Percentiles rank a stretch among this genome's conserved stretches.
These are phyloP conservation scores for Pichia gijzeniarum DNA, from an alignment of 805 yeast species.

Conservation along the genomic window DNA sequence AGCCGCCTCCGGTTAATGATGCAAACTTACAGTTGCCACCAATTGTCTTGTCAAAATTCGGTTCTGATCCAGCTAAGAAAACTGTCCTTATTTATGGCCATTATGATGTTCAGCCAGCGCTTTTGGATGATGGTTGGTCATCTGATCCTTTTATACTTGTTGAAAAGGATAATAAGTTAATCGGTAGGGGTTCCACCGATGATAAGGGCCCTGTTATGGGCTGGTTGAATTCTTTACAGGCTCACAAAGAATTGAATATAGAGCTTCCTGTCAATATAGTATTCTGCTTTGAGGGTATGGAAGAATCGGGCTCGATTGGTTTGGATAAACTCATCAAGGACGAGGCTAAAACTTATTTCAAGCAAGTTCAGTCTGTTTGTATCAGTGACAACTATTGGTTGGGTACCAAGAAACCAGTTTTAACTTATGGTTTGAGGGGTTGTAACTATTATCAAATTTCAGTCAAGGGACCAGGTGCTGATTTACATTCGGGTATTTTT, in stretches of 20 bases:
- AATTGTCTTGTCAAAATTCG: conserved; percentile 84
- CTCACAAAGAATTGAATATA: conserved; percentile 76
- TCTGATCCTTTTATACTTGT: conserved; percentile 82
- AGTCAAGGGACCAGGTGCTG: conserved; percentile 91
- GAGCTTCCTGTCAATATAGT: conserved; percentile 92
- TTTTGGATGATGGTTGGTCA: conserved; percentile 88
- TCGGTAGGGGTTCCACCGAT: conserved; percentile 94
- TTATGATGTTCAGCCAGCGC: conserved; percentile 98
- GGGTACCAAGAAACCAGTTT: conserved; percentile 93
- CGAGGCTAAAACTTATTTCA: conserved; percentile 78
- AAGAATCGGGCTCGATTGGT: conserved; percentile 93
- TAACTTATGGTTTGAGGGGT: conserved; percentile 97
- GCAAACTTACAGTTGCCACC: conserved; percentile 79
- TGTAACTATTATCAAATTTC: conserved; percentile 84
- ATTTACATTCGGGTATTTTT: conserved; percentile 93
- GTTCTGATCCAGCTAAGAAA: conserved; percentile 75
- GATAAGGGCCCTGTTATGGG: conserved; percentile 98
- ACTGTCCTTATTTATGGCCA: conserved; percentile 93
- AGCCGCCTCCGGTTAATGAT: conserved; percentile 83
- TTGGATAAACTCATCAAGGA: conserved; percentile 73
- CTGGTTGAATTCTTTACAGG: conserved; percentile 90
- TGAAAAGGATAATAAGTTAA: conserved; percentile 62
- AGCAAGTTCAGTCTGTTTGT: conserved; percentile 88
- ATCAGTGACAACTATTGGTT: conserved; percentile 98
- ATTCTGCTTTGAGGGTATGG: conserved; percentile 98